Percentiles rank a stretch among this genome's conserved stretches.
These are phyloP conservation scores for Botrytis galanthina DNA, from an alignment of 2,329 filamentous ascomycete genomes.

Conservation along the genomic window DNA sequence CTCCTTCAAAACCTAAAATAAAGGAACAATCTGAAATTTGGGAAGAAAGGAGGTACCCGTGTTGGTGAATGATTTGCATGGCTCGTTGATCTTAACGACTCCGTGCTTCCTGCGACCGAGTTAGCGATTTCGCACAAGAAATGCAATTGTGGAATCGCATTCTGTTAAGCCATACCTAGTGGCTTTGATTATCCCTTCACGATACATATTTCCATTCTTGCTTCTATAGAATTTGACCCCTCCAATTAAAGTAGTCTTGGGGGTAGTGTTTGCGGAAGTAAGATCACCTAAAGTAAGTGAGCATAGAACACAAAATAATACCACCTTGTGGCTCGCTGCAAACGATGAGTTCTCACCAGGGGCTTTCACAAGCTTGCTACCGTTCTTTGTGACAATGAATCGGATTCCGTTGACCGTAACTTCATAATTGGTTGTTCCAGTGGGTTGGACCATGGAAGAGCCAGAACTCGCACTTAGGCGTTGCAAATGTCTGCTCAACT, in stretches of 20 bases:
- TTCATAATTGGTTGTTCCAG: constrained; percentile 50
- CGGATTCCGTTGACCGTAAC: constrained; percentile 68
- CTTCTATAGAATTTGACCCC: constrained; percentile 82
- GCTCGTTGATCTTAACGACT: constrained; percentile 63
- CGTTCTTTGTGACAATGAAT: constrained; percentile 71
- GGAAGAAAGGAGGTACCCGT: constrained; percentile 55
- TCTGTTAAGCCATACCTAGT: constrained; percentile 61
- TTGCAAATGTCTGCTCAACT: constrained; percentile 50
- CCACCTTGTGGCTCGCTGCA: constrained; percentile 21
- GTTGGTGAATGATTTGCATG: constrained; percentile 70
- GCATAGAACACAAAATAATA: constrained; percentile 23
- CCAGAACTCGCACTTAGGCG: constrained; percentile 37
- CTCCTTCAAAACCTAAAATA: constrained; percentile 28
- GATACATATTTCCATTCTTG: constrained; percentile 83
- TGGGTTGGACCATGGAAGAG: constrained; percentile 14
- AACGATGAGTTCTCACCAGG: constrained; percentile 53
- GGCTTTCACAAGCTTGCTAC: constrained; percentile 76
- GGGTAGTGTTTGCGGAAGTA: constrained; percentile 64
- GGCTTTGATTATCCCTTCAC: constrained; percentile 70
- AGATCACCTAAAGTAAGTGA: constrained; percentile 51
- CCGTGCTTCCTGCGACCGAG: constrained; percentile 40
- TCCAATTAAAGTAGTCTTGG: constrained; percentile 69
- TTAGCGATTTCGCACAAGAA: constrained; percentile 38
- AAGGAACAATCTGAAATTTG: constrained; percentile 34
- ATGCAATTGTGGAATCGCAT: constrained; percentile 6